These are phyloP conservation scores for Cotoneaster glaucophyllus DNA, from an alignment of 306 rosid genomes.

Conservation along the genomic window DNA sequence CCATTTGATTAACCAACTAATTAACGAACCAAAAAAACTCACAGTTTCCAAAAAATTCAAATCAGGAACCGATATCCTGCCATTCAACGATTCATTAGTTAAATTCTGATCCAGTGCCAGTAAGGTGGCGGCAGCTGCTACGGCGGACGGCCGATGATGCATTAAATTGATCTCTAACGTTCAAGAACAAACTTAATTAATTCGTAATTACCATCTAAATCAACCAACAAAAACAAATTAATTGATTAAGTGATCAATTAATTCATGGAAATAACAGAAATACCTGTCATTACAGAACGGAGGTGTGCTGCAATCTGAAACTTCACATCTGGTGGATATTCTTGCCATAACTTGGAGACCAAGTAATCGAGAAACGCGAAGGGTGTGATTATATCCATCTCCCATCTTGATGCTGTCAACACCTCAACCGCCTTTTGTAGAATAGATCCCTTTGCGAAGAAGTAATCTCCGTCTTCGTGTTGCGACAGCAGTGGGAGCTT, in stretches of 20 bases:
- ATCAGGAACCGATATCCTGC: slow-evolving; percentile 55
- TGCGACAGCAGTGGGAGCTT: slow-evolving; percentile 46
- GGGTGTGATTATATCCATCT: slow-evolving; percentile 54
- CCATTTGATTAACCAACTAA: background rate
- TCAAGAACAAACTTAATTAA: background rate
- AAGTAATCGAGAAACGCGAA: slow-evolving; percentile 64
- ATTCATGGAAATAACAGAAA: background rate
- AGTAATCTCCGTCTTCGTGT: slow-evolving; percentile 41
- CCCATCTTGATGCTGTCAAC: slow-evolving; percentile 62
- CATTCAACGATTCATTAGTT: slow-evolving; percentile 37
- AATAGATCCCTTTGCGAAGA: slow-evolving; percentile 39
- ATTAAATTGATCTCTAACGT: slow-evolving; percentile 49
- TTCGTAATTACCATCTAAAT: background rate
- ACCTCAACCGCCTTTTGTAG: slow-evolving; percentile 72
- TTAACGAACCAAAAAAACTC: slow-evolving; percentile 17
- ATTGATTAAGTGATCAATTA: background rate
- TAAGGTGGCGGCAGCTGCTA: slow-evolving; percentile 76
- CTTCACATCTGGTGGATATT: slow-evolving; percentile 28
- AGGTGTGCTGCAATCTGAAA: slow-evolving; percentile 41
- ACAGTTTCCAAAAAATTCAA: slow-evolving; percentile 40
- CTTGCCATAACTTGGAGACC: slow-evolving; percentile 35
- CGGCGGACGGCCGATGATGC: slow-evolving; percentile 58
- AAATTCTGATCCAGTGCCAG: slow-evolving; percentile 47
- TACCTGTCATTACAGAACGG: slow-evolving; percentile 49
- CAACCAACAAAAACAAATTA: no score